Conservation (phyloP, 2,329 filamentous ascomycete species). For the Xylariaceae sp. region DNA sequence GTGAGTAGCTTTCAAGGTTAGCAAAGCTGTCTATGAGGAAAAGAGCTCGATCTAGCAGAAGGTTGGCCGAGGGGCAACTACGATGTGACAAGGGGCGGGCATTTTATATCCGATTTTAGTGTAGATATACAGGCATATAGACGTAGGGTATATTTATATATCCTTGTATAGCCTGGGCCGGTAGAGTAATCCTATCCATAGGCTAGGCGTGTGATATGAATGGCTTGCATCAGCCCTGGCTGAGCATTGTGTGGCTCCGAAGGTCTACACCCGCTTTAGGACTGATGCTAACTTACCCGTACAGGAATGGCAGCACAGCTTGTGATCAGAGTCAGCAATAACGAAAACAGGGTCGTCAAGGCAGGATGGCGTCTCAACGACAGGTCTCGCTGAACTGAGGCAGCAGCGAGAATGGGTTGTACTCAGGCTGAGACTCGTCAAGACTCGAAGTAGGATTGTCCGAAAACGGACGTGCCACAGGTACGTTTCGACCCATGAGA, state of each 20-base stretch:
- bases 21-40: not conserved
- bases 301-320: no score
- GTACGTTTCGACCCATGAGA: not conserved
- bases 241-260: no score
- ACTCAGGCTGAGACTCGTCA: not conserved
- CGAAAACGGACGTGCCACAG: not conserved
- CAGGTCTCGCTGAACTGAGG: no score
- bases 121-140: no score
- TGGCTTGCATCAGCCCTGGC: not conserved
- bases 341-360: no score
- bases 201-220: not conserved
- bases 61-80: not conserved
- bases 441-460: not conserved
- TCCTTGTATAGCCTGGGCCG: not conserved
- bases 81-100: not conserved
- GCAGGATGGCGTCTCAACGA: no score
- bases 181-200: not conserved
- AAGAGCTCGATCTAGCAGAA: not conserved
- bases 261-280: no score
- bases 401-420: not conserved
- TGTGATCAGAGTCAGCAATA: no score
- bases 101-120: not conserved
- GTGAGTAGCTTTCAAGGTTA: not conserved
- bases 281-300: no score
- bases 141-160: not conserved